These are phyloP conservation scores for Pythium periplocum DNA, from an alignment of 352 stramenopile genomes.

Conservation along the genomic window DNA sequence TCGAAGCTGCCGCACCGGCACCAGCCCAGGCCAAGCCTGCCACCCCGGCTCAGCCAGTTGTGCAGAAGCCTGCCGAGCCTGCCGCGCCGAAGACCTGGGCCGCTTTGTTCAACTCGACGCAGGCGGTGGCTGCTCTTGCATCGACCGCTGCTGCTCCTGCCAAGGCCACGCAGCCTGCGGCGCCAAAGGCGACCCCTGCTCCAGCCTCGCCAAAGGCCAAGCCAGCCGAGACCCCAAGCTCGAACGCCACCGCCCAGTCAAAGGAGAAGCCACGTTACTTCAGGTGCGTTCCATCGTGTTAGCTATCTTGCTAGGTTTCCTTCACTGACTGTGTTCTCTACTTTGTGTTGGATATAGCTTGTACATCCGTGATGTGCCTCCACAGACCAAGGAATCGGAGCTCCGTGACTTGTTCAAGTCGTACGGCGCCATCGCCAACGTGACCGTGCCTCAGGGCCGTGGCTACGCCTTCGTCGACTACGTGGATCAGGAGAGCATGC, in stretches of 20 bases:
- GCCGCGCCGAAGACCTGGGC: constrained; percentile 52
- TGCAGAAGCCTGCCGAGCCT: constrained; percentile 20
- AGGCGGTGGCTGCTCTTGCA: constrained; percentile 12
- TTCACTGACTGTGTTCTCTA: constrained; percentile 4
- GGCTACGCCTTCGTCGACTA: constrained; percentile 86
- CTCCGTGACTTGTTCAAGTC: constrained; percentile 75
- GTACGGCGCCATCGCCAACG: constrained; percentile 69
- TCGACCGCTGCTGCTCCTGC: constrained; percentile 9
- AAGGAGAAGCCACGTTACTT: constrained; percentile 56
- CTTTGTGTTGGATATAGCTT: constrained; percentile 28
- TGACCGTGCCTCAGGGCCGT: constrained; percentile 49
- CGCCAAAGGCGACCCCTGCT: constrained; percentile 13
- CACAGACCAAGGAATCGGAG: constrained; percentile 67
- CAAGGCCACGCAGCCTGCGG: constrained; percentile 8
- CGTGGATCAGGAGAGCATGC: constrained; percentile 72
- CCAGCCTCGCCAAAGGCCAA: constrained; percentile 12
- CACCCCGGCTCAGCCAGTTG: constrained; percentile 4
- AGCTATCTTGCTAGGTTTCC: background rate
- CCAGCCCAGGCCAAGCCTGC: constrained; percentile 14
- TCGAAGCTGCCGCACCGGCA: constrained; percentile 6
- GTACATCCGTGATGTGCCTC: constrained; percentile 74
- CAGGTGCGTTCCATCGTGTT: constrained; percentile 16
- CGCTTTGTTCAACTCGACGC: constrained; percentile 32
- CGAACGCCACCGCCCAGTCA: constrained; percentile 8
- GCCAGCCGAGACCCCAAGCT: background rate